Evolutionary conservation across 129 eudicot species (phyloP), one percentile per base, ranked within the genome.

Genomic region (Pulicaria dysenterica): DNA sequence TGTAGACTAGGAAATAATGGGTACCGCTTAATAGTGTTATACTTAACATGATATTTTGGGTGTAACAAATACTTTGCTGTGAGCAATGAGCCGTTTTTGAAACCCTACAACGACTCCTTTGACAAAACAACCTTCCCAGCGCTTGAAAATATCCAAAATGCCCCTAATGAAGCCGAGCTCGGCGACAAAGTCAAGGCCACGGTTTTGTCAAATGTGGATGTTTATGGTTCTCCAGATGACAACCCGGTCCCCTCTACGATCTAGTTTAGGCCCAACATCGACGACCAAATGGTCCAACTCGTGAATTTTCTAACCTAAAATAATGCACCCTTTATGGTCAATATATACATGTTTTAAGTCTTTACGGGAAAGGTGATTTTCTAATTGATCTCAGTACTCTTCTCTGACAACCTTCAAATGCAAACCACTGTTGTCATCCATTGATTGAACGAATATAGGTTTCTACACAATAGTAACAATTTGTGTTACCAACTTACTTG

Each of bases 21-120:
- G n/a, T 24, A 24, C 31, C 2, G 31, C 31, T 24, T 24, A 24
- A 24, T 24, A 24, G 46, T 7, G 31, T 6, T 43, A 17, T 24
- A 17, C 15, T 64, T 17, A 4, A 49, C 31, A n/a, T n/a, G 58
- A 8, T 11, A 12, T 13, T 54, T 45, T 57, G 7, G 5, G 24
- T 58, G 9, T 67, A 16, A 13, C 73, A 83, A 83, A 63, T 83
- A 69, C 39, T 83, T 83, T 46, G 83, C 83, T 41, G 83, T 83
- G 8, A 83, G 83, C 19, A 83, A 83, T 7, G 86, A 83, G 44
- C 86, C 86, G 12, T 78, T 78, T 36, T 45, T 83, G 40, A 12
- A n/a, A 49, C 47, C 83, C 8, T 83, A 83, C 42, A 83, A 83
- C 40, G 86, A 73, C 7, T 59, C 77, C 1, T 78, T 72, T 56